Conservation (phyloP, 495 filamentous ascomycete genomes). For the Xylaria grammica region DNA sequence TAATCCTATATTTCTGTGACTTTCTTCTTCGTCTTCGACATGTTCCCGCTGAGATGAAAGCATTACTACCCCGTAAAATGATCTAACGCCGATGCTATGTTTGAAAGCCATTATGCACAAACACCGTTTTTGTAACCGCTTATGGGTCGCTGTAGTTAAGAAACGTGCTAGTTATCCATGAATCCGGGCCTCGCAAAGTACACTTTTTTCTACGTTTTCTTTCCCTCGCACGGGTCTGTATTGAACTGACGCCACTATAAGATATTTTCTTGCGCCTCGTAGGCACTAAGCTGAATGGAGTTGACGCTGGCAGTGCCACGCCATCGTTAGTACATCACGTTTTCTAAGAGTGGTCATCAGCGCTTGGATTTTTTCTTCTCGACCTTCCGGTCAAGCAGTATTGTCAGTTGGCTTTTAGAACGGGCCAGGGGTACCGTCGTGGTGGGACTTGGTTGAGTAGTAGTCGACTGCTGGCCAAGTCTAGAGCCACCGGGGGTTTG, state of each 20-base stretch:
- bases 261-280: conserved; percentile 3
- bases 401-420: conserved; percentile 56
- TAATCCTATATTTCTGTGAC: conserved; percentile 8
- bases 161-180: conserved; percentile 1
- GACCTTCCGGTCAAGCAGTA: conserved; percentile 51
- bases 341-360: conserved; percentile 2
- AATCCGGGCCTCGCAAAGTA: conserved; percentile 9
- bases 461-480: conserved; percentile 41
- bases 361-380: conserved; percentile 24
- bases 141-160: conserved; percentile 5
- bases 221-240: conserved; percentile 15
- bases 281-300: neutral
- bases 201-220: conserved; percentile 17
- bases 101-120: conserved; percentile 4
- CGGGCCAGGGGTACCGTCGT: conserved; percentile 47
- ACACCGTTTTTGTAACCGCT: neutral
- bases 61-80: neutral
- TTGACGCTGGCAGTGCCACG: neutral
- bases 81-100: conserved; percentile 15
- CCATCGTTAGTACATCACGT: neutral
- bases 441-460: conserved; percentile 43
- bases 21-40: neutral
- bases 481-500: conserved; percentile 34
- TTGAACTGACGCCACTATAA: neutral
- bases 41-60: neutral